phyloP scores from a whole-genome alignment of 805 yeast genomes.

The Scheffersomyces spartinae region DNA sequence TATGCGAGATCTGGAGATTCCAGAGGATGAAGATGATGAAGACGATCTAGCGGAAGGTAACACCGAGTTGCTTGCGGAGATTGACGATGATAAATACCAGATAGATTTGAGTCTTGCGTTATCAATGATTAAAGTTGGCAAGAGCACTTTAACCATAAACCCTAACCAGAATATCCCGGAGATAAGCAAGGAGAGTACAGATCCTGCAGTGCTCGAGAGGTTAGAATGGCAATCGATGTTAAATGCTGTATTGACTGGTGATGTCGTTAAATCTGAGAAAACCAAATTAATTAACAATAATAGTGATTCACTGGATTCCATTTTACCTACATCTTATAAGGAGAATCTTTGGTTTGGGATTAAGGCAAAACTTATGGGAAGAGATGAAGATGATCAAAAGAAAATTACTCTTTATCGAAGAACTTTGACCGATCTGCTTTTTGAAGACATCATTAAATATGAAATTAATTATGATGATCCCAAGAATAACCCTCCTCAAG shows the following conservation, averaged over 20 bases:
- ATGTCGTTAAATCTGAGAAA: constrained; percentile 85
- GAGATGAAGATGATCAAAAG: constrained; percentile 70
- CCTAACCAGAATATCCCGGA: constrained; percentile 21
- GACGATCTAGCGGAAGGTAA: constrained; percentile 13
- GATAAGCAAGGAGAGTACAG: constrained; percentile 24
- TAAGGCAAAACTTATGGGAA: constrained; percentile 68
- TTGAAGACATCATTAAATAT: constrained; percentile 59
- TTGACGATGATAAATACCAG: constrained; percentile 34
- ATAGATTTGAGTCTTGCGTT: constrained; percentile 34
- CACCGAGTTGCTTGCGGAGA: constrained; percentile 23
- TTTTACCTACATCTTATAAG: constrained; percentile 43
- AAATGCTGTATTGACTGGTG: constrained; percentile 84
- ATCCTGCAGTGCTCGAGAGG: constrained; percentile 54
- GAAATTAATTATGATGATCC: constrained; percentile 31
- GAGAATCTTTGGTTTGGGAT: constrained; percentile 84
- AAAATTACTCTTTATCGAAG: constrained; percentile 59
- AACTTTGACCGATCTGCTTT: constrained; percentile 57
- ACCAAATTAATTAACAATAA: constrained; percentile 51
- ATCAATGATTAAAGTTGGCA: constrained; percentile 20
- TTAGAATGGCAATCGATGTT: constrained; percentile 96
- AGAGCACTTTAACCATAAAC: constrained; percentile 22
- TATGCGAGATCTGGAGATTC: constrained; percentile 6
- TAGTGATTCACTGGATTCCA: constrained; percentile 31
- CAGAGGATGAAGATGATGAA: constrained; percentile 13
- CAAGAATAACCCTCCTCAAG: constrained; percentile 19